phyloP scores from a whole-genome alignment of 2,329 filamentous ascomycete species.

The Arthrobotrys sphaeroides region DNA sequence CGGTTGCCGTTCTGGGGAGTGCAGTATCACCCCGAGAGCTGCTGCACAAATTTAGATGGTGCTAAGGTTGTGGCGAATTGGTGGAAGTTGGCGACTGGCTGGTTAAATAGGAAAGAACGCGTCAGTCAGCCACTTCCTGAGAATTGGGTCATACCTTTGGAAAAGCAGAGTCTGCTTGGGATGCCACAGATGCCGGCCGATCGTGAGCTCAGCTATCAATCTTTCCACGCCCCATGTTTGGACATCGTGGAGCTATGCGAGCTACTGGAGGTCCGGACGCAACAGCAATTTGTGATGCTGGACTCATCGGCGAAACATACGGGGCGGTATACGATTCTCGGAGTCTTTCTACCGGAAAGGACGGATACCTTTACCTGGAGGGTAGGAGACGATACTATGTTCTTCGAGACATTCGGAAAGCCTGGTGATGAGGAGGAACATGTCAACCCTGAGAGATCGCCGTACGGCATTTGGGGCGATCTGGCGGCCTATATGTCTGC shows the following conservation, averaged over 20 bases:
- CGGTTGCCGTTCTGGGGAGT: constrained; percentile 81
- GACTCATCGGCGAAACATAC: constrained; percentile 61
- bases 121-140: constrained; percentile 53
- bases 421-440: constrained; percentile 30
- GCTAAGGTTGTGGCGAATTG: constrained; percentile 75
- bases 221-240: constrained; percentile 44
- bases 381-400: constrained; percentile 61
- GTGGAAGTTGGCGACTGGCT: constrained; percentile 73
- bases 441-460: neutral
- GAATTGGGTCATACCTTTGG: constrained; percentile 51
- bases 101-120: constrained; percentile 65
- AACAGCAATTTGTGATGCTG: constrained; percentile 56
- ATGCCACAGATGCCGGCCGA: neutral
- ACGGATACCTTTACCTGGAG: constrained; percentile 70
- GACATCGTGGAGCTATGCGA: constrained; percentile 55
- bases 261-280: constrained; percentile 54
- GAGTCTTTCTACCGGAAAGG: constrained; percentile 68
- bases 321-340: constrained; percentile 78
- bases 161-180: constrained; percentile 53
- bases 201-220: neutral
- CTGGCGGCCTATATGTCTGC: constrained; percentile 61
- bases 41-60: constrained; percentile 78
- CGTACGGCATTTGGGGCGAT: constrained; percentile 60
- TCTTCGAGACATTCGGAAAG: neutral
- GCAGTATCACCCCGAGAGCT: constrained; percentile 90